Conservation (phyloP, 306 rosid genomes). For the Phaseolus lunatus region DNA sequence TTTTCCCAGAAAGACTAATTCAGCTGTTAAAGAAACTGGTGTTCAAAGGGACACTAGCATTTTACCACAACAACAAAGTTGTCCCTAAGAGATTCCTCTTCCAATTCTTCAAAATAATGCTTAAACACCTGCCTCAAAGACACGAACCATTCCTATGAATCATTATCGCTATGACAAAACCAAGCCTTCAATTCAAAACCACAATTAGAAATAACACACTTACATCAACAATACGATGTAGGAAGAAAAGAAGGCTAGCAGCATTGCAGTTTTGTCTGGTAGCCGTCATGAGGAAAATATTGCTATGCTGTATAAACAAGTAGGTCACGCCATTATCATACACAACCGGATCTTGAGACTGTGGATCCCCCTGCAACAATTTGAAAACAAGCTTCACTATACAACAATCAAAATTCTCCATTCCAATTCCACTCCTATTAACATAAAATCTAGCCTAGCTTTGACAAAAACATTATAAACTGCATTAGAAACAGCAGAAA, state of each 20-base stretch:
- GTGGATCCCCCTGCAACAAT: conserved; percentile 83
- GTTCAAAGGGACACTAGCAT: not conserved
- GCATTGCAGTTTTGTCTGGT: conserved; percentile 98
- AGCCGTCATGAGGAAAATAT: conserved; percentile 88
- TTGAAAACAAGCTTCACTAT: conserved; percentile 25
- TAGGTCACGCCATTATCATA: conserved; percentile 86
- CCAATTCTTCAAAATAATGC: conserved; percentile 95
- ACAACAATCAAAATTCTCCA: conserved; percentile 1
- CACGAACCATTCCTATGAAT: conserved; percentile 15
- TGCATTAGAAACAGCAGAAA: not conserved
- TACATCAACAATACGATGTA: conserved; percentile 92
- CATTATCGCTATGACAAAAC: not conserved
- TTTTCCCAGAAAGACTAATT: conserved; percentile 1
- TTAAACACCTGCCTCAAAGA: conserved; percentile 78
- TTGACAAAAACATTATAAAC: not conserved
- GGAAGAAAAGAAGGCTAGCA: conserved; percentile 90
- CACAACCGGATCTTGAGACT: conserved; percentile 93
- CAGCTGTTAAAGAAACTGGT: conserved; percentile 1
- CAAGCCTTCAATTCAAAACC: conserved; percentile 19
- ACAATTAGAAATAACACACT: conserved; percentile 47
- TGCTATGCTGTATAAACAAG: conserved; percentile 95
- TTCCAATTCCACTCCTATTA: conserved; percentile 4
- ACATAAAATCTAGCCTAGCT: conserved; percentile 4
- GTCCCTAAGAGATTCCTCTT: conserved; percentile 97
- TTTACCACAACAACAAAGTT: conserved; percentile 99